Evolutionary conservation across 164 flowering plant species (phyloP), one percentile per base, ranked within the genome.

Genomic region (Protea cynaroides): DNA sequence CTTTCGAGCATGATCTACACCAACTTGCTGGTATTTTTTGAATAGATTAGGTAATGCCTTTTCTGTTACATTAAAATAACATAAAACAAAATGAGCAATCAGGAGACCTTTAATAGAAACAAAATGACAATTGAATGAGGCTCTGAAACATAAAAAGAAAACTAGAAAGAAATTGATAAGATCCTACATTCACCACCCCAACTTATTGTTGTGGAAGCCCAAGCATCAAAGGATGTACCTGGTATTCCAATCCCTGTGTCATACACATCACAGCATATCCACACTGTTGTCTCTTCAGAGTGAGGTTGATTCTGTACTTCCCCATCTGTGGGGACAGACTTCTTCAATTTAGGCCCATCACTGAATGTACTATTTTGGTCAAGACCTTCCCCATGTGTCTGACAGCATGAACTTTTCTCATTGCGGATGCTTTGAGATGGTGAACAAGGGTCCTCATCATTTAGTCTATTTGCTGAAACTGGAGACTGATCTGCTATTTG

Each of bases 221-320:
- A 59, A 59, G 17, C 7, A 38, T 43, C 21, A 52, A 29, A 44
- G 55, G 23, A 25, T 69, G 5, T 29, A 90, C 99, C 99, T 74
- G 99, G 96, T 73, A 94, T 94, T 72, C 99, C 99, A 65, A 94
- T 91, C 71, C 97, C 99, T 8, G 99, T 86, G 78, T 94, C 99
- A 80, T 81, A 84, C 49, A 94, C 99, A 78, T 91, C 97, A 73
- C 96, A 94, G 10, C 82, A 72, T 58, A 94, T 78, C 99, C 99
- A 91, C 8, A 89, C 96, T 14, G 79, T 71, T 71, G 81, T 76
- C 71, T 80, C 93, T 46, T 70, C 65, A 29, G 57, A 43, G 19
- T 71, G 58, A 46, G 60, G 59, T 68, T 71, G 69, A 59, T 72
- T 76, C 67, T 75, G 80, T 38, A 40, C 34, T 49, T 78, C 81